Percentiles rank a stretch among this genome's conserved stretches.
phyloP scores from a whole-genome alignment of 148 eudicot genomes.

The Cornus kousa region DNA sequence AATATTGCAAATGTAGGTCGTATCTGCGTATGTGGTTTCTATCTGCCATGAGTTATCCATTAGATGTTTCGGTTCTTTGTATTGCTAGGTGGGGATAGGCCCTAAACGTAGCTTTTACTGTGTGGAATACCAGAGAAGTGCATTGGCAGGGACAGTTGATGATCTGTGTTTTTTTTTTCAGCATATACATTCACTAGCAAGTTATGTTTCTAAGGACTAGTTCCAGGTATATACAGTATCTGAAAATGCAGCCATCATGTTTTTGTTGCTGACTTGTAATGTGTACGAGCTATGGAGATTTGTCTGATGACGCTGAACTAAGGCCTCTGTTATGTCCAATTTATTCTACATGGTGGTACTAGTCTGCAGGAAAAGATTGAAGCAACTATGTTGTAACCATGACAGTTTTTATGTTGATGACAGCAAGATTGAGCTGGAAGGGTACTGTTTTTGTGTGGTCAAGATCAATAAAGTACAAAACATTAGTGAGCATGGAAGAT shows the following conservation, averaged over 20 bases:
- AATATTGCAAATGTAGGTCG: neutral
- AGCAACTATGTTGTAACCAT: neutral
- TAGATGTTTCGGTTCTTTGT: neutral
- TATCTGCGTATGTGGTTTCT: neutral
- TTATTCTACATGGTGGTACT: neutral
- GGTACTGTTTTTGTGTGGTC: neutral
- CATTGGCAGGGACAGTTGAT: neutral
- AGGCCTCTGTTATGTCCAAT: neutral
- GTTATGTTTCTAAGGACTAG: neutral
- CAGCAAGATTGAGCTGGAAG: neutral
- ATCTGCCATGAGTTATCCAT: neutral
- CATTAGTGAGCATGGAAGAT: neutral
- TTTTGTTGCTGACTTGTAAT: neutral
- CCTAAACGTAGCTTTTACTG: conserved; percentile 1
- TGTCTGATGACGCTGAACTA: neutral
- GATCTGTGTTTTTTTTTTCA: conserved; percentile 6
- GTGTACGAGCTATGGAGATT: neutral
- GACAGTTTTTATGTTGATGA: neutral
- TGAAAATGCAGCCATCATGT: neutral
- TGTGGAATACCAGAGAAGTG: neutral
- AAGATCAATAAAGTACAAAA: neutral
- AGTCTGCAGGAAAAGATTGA: neutral
- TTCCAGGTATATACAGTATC: neutral
- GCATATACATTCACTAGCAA: neutral
- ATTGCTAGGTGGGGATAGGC: neutral